Conservation (phyloP, 108 stramenopile genomes). For the Skeletonema tropicum region DNA sequence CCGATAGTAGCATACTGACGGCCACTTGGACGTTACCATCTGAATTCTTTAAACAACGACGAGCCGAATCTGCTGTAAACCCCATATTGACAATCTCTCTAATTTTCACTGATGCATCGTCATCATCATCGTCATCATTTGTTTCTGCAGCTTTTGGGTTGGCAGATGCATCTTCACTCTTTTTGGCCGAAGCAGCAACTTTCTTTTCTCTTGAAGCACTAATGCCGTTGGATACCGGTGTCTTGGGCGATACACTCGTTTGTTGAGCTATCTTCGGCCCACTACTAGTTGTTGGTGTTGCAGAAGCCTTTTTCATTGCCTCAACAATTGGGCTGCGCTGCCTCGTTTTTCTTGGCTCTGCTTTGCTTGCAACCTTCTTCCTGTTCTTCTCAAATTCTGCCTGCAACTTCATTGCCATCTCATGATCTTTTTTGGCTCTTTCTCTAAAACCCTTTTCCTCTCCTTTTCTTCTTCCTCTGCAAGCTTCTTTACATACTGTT, state of each 20-base stretch:
- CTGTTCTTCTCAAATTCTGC: slow-evolving; percentile 7
- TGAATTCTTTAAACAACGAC: slow-evolving; percentile 27
- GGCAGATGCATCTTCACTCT: not conserved
- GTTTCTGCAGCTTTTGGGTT: not conserved
- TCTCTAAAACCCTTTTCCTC: slow-evolving; percentile 9
- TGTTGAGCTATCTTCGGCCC: too few relatives aligned
- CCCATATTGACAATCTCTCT: slow-evolving; percentile 37
- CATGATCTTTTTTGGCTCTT: slow-evolving; percentile 14
- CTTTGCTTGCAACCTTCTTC: not conserved
- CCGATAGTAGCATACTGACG: slow-evolving; percentile 40
- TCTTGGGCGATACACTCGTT: not conserved
- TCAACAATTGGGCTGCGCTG: slow-evolving; percentile 16
- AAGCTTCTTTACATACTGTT: slow-evolving; percentile 22
- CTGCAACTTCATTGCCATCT: slow-evolving; percentile 25
- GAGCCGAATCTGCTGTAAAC: slow-evolving; percentile 20
- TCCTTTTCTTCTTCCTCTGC: slow-evolving; percentile 10
- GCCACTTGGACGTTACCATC: slow-evolving; percentile 38
- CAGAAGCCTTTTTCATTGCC: slow-evolving; percentile 18
- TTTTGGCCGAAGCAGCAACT: not conserved
- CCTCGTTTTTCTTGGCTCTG: slow-evolving; percentile 9
- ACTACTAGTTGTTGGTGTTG: not conserved
- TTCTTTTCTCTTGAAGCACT: not conserved
- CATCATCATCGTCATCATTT: not conserved
- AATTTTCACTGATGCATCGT: not conserved
- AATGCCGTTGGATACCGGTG: not conserved